Percentiles rank a stretch among this genome's conserved stretches.
Conservation (phyloP, 306 rosid species). For the Vigna reflexopilosa region DNA sequence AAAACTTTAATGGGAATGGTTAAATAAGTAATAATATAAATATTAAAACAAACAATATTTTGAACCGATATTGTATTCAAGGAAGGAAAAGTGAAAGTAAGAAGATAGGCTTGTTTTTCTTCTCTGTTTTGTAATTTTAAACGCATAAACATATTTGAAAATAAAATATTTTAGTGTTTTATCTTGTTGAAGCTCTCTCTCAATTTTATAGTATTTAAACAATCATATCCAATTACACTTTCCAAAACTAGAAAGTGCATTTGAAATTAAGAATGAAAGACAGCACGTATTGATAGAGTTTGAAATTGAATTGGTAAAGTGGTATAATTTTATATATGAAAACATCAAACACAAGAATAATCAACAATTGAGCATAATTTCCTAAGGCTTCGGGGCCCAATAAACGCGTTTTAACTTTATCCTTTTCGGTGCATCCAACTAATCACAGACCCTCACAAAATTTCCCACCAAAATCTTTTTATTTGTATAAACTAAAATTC, state of each 20-base stretch:
- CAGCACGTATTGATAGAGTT: background rate
- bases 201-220: no score
- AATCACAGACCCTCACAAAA: constrained; percentile 17
- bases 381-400: constrained; percentile 34
- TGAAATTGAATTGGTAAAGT: background rate
- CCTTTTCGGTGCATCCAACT: constrained; percentile 46
- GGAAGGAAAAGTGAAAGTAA: no score
- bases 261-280: background rate
- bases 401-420: constrained; percentile 49
- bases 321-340: background rate
- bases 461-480: background rate
- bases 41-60: no score
- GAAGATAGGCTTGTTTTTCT: no score
- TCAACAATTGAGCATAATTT: background rate
- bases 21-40: no score
- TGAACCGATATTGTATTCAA: no score
- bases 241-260: background rate
- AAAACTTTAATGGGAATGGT: no score
- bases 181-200: no score
- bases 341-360: background rate
- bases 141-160: no score
- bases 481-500: background rate
- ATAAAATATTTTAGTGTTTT: no score
- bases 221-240: background rate
- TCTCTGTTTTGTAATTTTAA: no score